Evolutionary conservation across 139 green algal species (phyloP).

Genomic region (Closterium sp.): DNA sequence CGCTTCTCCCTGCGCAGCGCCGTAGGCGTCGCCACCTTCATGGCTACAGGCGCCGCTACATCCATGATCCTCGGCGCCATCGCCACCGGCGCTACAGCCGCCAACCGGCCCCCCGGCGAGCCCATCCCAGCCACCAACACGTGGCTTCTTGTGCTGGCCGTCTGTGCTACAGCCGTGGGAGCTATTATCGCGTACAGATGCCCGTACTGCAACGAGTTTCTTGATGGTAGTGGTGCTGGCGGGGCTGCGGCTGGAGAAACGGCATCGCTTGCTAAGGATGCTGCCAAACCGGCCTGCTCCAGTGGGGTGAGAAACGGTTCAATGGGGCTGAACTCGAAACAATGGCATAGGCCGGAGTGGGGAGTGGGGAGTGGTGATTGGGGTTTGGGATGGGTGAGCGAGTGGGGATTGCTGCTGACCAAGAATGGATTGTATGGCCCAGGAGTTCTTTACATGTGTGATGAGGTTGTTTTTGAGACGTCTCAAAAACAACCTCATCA

Average conservation of each 20-base stretch:
- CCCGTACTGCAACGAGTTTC: neutral
- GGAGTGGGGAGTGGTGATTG: too few species aligned
- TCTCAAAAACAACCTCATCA: too few species aligned
- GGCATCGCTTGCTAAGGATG: neutral
- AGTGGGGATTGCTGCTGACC: neutral
- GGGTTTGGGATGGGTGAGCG: neutral
- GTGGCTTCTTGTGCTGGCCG: neutral
- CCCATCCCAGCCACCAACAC: neutral
- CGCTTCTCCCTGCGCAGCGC: conserved; percentile 35
- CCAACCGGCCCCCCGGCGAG: neutral
- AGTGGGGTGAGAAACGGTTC: neutral
- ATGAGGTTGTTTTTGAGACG: too few species aligned
- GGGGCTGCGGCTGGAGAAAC: neutral
- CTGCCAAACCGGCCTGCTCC: neutral
- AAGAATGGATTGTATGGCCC: neutral
- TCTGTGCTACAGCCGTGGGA: neutral
- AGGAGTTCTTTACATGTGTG: conserved; percentile 45
- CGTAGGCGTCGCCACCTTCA: conserved; percentile 58
- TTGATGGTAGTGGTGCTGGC: neutral
- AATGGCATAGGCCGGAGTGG: neutral
- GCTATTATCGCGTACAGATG: neutral
- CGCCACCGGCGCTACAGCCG: neutral
- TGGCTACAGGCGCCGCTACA: conserved; percentile 56
- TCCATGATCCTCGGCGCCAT: neutral
- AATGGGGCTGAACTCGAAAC: neutral